Evolutionary conservation across 2,329 filamentous ascomycete species (phyloP).

Genomic region (Alternaria burnsii): DNA sequence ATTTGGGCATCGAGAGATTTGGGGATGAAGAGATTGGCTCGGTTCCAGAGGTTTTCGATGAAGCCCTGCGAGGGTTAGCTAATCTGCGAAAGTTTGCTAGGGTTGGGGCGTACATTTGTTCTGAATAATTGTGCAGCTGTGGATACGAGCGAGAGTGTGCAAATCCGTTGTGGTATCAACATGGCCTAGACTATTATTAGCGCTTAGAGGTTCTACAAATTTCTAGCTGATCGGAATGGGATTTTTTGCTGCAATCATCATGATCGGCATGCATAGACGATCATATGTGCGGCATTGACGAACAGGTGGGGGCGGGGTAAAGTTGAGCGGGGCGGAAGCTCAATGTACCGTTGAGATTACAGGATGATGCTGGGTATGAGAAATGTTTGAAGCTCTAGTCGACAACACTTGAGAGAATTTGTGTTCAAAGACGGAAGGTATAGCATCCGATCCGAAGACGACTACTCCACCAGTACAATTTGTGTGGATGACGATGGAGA

Average conservation of each 20-base stretch:
- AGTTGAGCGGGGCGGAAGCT: conserved; percentile 20
- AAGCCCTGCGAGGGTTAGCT: conserved; percentile 61
- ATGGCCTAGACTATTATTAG: conserved; percentile 41
- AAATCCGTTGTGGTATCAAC: conserved; percentile 59
- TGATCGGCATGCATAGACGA: conserved; percentile 2
- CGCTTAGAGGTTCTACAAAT: background rate
- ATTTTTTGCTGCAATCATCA: background rate
- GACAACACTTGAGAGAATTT: conserved; percentile 16
- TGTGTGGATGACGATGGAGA: background rate
- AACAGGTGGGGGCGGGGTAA: conserved; percentile 26
- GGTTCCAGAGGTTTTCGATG: conserved; percentile 67
- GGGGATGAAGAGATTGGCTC: conserved; percentile 69
- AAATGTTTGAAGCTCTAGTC: conserved; percentile 27
- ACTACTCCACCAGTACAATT: background rate
- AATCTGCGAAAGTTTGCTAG: background rate
- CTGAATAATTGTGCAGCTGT: conserved; percentile 59
- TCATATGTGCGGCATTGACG: background rate
- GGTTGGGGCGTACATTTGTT: conserved; percentile 47
- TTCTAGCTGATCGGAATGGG: background rate
- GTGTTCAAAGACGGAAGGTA: conserved; percentile 33
- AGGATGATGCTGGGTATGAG: conserved; percentile 34
- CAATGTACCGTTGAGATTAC: conserved; percentile 24
- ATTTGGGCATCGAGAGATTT: conserved; percentile 74
- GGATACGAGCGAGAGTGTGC: conserved; percentile 60
- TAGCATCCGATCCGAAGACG: conserved; percentile 30